Evolutionary conservation across 2,329 filamentous ascomycete genomes (phyloP).

Genomic region (Ceratocystiopsis sp.): DNA sequence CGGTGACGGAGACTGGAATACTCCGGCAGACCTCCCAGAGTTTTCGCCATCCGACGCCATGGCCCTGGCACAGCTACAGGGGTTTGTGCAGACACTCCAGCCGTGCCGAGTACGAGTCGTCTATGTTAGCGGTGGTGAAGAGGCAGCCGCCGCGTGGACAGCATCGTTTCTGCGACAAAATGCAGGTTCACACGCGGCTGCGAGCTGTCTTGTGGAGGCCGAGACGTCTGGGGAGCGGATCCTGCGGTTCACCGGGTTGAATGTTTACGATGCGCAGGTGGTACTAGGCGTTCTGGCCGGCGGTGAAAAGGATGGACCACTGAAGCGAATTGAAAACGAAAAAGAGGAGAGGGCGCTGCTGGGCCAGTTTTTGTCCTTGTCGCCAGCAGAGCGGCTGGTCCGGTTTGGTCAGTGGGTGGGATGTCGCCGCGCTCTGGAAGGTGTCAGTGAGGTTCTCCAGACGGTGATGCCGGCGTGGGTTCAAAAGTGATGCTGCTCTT

Average conservation of each 20-base stretch:
- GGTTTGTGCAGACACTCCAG: slow-evolving; percentile 26
- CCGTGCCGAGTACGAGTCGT: slow-evolving; percentile 21
- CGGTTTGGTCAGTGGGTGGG: slow-evolving; percentile 36
- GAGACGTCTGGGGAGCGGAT: slow-evolving; percentile 55
- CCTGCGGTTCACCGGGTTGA: slow-evolving; percentile 47
- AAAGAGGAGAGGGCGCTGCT: slow-evolving; percentile 20
- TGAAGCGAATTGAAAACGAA: too few relatives aligned
- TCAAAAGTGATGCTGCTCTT: too few relatives aligned
- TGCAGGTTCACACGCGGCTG: background rate
- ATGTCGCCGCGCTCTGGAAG: slow-evolving; percentile 32
- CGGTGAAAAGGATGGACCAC: background rate
- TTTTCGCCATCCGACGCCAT: slow-evolving; percentile 23
- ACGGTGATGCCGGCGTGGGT: too few relatives aligned
- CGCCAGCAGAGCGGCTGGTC: slow-evolving; percentile 25
- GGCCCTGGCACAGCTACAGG: slow-evolving; percentile 31
- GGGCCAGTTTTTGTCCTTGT: slow-evolving; percentile 40
- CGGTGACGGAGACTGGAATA: slow-evolving; percentile 12
- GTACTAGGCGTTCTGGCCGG: slow-evolving; percentile 31
- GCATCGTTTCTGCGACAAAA: slow-evolving; percentile 32
- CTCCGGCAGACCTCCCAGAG: slow-evolving; percentile 15
- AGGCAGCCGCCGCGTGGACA: slow-evolving; percentile 37
- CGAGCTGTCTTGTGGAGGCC: slow-evolving; percentile 26
- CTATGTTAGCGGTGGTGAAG: slow-evolving; percentile 32
- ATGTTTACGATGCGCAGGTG: slow-evolving; percentile 53
- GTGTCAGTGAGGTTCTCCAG: slow-evolving; percentile 20